Percentiles rank a stretch among this genome's conserved stretches.
phyloP scores from a whole-genome alignment of 495 filamentous ascomycete genomes.

The Pyronema omphalodes region DNA sequence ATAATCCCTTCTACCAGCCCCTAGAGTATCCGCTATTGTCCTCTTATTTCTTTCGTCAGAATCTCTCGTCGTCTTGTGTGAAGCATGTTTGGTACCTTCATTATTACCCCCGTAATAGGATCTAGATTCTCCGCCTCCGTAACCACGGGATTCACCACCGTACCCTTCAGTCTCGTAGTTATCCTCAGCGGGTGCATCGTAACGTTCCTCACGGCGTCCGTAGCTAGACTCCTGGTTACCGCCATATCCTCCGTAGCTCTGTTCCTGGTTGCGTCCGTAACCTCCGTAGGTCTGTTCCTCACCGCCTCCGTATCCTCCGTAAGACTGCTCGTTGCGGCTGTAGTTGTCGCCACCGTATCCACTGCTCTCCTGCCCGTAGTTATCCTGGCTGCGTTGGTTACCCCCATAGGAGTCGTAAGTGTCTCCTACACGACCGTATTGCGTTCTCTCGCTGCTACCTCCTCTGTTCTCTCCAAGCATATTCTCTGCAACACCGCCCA shows the following conservation, averaged over 20 bases:
- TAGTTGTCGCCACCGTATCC: background rate
- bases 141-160: background rate
- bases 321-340: background rate
- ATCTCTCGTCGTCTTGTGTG: background rate
- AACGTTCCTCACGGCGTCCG: constrained; percentile 6
- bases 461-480: constrained; percentile 7
- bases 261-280: background rate
- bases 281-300: constrained; percentile 2
- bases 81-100: background rate
- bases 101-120: background rate
- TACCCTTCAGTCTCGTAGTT: background rate
- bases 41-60: background rate
- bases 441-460: constrained; percentile 3
- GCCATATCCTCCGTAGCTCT: background rate
- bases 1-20: background rate
- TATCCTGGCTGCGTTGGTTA: constrained; percentile 1
- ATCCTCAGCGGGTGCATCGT: constrained; percentile 1
- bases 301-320: constrained; percentile 1
- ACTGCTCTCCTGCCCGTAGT: background rate
- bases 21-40: background rate
- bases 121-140: constrained; percentile 5
- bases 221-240: constrained; percentile 5
- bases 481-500: constrained; percentile 16
- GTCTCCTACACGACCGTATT: constrained; percentile 5
- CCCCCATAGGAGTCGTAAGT: constrained; percentile 1